Evolutionary conservation across 345 rosid species (phyloP), one percentile per base, ranked within the genome.

Genomic region (Ricinus communis): DNA sequence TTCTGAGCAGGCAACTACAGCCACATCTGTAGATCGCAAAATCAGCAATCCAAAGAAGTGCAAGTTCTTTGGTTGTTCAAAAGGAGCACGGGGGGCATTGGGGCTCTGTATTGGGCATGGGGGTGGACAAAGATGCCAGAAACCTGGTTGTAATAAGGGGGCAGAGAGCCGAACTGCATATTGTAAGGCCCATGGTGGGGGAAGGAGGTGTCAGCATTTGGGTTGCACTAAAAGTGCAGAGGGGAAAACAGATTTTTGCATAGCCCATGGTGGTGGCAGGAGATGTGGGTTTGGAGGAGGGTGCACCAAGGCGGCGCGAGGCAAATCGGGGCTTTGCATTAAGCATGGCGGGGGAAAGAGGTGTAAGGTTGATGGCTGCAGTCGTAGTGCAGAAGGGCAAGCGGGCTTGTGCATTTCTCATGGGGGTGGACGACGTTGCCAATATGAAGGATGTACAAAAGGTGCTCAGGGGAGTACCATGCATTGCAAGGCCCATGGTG

Each of bases 161-260:
- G 87, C 97, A 16, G 98, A 94, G 82, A 88, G 95, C 71, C 87
- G 92, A 71, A 91, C 99, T n/a, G 93, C 96, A 30, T 94, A 83
- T 69, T 94, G 99, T 71, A 94, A 91, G 83, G 86, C 91, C 27
- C 99, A 91, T 69, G 99, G 99, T 13, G 99, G 99, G 52, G 97
- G 99, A 46, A 88, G 81, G 78, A 90, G 99, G 82, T 94, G 99
- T 69, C 84, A 90, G 66, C 83, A 91, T 70, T 83, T 94, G 76
- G 99, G 99, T 50, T 94, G 99, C 78, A 91, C 99, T 4, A 94
- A 91, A 70, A 94, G 99, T 66, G 97, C 97, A 0, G 99, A 94
- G 82, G 97, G 99, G 21, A 90, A 87, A 82, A 91, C 99, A 0
- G 97, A 94, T 14, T 77, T 74, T 38, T 94, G 99, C 77, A 94